phyloP scores from a whole-genome alignment of 345 rosid genomes.

The Citrus cavaleriei region DNA sequence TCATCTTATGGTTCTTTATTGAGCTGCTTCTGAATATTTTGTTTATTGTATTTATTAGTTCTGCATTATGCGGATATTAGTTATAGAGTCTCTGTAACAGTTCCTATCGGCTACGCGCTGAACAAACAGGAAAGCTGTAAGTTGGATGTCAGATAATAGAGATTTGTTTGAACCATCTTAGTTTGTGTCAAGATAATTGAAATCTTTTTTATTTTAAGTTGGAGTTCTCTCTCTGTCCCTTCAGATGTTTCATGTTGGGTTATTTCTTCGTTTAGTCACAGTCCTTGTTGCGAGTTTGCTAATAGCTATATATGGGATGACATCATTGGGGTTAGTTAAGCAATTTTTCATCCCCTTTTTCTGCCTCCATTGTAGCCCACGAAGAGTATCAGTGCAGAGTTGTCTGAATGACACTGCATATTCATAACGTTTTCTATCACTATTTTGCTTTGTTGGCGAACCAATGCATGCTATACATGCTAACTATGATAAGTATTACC shows the following conservation, averaged over 20 bases:
- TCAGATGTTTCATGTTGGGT: neutral
- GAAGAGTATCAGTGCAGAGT: neutral
- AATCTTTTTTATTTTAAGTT: neutral
- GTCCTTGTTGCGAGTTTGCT: neutral
- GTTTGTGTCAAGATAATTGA: neutral
- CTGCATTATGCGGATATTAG: slow-evolving; percentile 2
- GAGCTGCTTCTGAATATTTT: neutral
- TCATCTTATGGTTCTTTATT: neutral
- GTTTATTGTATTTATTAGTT: neutral
- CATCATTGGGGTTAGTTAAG: neutral
- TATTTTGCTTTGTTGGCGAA: neutral
- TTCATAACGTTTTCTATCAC: neutral
- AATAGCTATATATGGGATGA: neutral
- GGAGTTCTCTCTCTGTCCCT: neutral
- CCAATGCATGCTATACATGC: neutral
- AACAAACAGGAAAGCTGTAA: neutral
- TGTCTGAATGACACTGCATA: neutral
- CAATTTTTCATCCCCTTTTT: neutral
- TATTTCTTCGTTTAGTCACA: neutral
- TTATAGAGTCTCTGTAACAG: neutral
- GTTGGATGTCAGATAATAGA: neutral
- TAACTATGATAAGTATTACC: neutral
- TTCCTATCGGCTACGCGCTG: neutral
- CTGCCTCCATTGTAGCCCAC: neutral
- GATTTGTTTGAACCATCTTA: neutral